Evolutionary conservation across 1,284 basidiomycete genomes (phyloP).

Genomic region (Sporisorium exsertum): DNA sequence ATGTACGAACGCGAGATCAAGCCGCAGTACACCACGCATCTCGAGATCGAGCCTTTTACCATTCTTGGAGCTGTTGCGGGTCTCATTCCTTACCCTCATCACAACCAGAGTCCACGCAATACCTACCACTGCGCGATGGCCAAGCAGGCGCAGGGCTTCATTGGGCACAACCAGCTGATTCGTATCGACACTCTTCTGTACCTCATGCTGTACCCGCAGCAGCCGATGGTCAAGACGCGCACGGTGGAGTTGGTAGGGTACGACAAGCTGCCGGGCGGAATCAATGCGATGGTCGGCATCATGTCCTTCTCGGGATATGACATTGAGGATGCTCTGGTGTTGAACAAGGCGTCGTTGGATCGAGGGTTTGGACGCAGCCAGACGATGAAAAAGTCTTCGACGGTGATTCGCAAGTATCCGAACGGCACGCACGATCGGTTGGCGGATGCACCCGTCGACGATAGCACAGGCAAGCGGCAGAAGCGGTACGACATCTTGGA

Average conservation of each 20-base stretch:
- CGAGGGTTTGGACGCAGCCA: constrained; percentile 97
- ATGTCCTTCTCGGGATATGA: constrained; percentile 99
- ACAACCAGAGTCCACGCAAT: constrained; percentile 98
- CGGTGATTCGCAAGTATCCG: constrained; percentile 93
- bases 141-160: constrained; percentile 99
- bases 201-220: constrained; percentile 97
- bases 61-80: constrained; percentile 97
- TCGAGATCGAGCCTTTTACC: constrained; percentile 99
- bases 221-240: constrained; percentile 99
- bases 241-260: constrained; percentile 90
- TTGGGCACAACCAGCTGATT: constrained; percentile 97
- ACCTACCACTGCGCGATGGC: constrained; percentile 99
- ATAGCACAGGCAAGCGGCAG: constrained; percentile 76
- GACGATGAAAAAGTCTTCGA: constrained; percentile 93
- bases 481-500: constrained; percentile 92
- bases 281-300: constrained; percentile 97
- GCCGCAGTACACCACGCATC: constrained; percentile 82
- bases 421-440: constrained; percentile 98
- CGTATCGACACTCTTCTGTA: constrained; percentile 99
- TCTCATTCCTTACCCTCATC: constrained; percentile 98
- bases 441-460: constrained; percentile 88
- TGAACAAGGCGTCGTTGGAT: constrained; percentile 86
- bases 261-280: constrained; percentile 94
- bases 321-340: constrained; percentile 97
- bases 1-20: constrained; percentile 91